Evolutionary conservation across 2,329 filamentous ascomycete species (phyloP).

Genomic region (Penicillium nordicum): DNA sequence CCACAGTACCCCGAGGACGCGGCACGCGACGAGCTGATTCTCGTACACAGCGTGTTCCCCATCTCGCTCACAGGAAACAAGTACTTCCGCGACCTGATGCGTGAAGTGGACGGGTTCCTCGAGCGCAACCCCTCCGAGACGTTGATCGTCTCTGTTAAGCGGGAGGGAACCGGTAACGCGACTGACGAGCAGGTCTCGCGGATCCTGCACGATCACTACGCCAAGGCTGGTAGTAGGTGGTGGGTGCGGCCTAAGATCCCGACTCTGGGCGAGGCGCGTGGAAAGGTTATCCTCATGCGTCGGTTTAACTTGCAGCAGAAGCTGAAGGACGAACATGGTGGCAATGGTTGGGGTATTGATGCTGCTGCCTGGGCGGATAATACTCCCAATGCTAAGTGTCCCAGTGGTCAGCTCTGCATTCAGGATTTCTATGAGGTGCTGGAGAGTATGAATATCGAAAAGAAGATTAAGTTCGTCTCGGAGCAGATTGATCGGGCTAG

Average conservation of each 20-base stretch:
- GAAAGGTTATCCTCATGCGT: conserved; percentile 78
- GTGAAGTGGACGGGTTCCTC: conserved; percentile 71
- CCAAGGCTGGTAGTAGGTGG: conserved; percentile 60
- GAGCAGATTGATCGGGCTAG: conserved; percentile 74
- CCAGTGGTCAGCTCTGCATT: conserved; percentile 72
- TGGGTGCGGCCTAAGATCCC: conserved; percentile 75
- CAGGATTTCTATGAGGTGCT: conserved; percentile 94
- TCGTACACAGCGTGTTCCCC: conserved; percentile 89
- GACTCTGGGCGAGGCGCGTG: conserved; percentile 71
- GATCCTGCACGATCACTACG: conserved; percentile 71
- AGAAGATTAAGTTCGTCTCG: conserved; percentile 72
- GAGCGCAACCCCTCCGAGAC: conserved; percentile 74
- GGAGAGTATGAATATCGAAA: conserved; percentile 68
- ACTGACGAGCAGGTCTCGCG: conserved; percentile 75
- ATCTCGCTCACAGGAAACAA: conserved; percentile 78
- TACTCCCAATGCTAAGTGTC: conserved; percentile 68
- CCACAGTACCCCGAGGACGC: conserved; percentile 56
- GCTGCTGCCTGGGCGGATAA: conserved; percentile 79
- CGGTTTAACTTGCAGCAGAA: conserved; percentile 65
- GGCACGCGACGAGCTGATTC: conserved; percentile 64
- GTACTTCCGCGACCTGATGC: conserved; percentile 70
- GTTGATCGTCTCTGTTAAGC: conserved; percentile 82
- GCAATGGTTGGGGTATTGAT: conserved; percentile 57
- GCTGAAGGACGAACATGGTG: conserved; percentile 45
- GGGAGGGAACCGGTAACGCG: conserved; percentile 78